phyloP scores from a whole-genome alignment of 1,284 basidiomycete genomes.

The Irpex sp. region DNA sequence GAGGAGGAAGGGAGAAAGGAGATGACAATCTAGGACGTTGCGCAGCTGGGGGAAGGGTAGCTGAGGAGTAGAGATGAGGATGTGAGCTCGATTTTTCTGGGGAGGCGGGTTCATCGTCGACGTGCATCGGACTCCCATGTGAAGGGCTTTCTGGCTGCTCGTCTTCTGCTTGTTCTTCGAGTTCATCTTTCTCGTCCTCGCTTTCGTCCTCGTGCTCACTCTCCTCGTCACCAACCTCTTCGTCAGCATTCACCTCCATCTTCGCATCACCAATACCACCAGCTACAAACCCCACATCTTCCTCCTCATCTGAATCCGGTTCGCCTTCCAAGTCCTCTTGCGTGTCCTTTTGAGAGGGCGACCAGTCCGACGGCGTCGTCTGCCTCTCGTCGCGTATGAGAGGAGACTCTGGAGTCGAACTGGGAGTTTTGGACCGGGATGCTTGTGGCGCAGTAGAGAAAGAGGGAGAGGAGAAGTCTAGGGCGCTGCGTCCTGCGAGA shows the following conservation, averaged over 20 bases:
- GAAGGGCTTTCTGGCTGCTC: neutral
- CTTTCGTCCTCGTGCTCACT: too few species aligned
- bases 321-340: neutral
- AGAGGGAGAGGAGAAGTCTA: slow-evolving; percentile 4
- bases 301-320: too few species aligned
- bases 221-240: too few species aligned
- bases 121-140: neutral
- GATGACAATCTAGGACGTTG: slow-evolving; percentile 23
- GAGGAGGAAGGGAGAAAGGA: neutral
- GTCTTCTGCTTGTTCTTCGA: too few species aligned
- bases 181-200: too few species aligned
- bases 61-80: slow-evolving; percentile 6
- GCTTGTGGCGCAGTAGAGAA: too few species aligned
- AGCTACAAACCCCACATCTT: neutral
- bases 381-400: neutral
- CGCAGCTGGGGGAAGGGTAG: slow-evolving; percentile 32
- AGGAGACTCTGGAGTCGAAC: too few species aligned
- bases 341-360: neutral
- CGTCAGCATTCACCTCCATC: too few species aligned
- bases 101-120: neutral
- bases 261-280: neutral
- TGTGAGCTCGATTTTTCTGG: neutral
- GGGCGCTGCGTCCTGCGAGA: neutral
- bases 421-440: neutral
- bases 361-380: slow-evolving; percentile 6